Conservation (phyloP, 306 rosid species). For the Cucurbita argyrosperma region DNA sequence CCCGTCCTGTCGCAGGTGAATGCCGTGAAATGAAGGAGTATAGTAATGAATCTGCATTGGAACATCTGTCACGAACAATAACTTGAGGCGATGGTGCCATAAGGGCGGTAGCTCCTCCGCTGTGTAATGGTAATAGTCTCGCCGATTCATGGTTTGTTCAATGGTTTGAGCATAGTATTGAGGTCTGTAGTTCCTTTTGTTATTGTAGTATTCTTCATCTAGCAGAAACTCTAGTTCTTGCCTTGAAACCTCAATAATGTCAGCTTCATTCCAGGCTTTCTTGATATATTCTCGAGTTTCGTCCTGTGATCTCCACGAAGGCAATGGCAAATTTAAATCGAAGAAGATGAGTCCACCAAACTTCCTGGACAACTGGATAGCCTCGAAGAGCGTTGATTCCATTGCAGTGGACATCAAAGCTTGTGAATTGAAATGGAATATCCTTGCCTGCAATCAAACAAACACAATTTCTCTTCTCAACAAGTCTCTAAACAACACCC, state of each 20-base stretch:
- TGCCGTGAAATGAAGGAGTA: constrained; percentile 64
- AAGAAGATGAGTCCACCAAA: constrained; percentile 49
- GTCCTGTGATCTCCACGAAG: constrained; percentile 65
- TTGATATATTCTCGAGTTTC: constrained; percentile 51
- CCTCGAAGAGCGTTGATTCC: constrained; percentile 24
- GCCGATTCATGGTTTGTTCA: constrained; percentile 57
- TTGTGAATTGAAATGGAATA: constrained; percentile 55
- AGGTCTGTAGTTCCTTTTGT: constrained; percentile 58
- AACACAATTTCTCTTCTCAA: no score
- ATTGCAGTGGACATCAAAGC: constrained; percentile 23
- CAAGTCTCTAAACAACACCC: no score
- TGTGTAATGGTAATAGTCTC: constrained; percentile 67
- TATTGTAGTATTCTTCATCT: constrained; percentile 55
- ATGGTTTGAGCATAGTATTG: constrained; percentile 59
- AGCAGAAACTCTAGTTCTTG: constrained; percentile 79
- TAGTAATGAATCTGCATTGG: constrained; percentile 60
- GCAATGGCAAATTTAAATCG: constrained; percentile 60
- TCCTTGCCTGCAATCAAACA: constrained; percentile 28
- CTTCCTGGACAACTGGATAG: constrained; percentile 29
- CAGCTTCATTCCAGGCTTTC: constrained; percentile 68
- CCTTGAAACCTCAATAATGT: constrained; percentile 68
- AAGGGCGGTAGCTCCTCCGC: constrained; percentile 58
- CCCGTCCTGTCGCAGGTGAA: constrained; percentile 90
- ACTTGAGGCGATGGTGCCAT: constrained; percentile 65
- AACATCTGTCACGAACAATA: constrained; percentile 50